Evolutionary conservation across 768 basidiomycete genomes (phyloP), one percentile per base, ranked within the genome.

Genomic region (Leccinum disarticulatum): DNA sequence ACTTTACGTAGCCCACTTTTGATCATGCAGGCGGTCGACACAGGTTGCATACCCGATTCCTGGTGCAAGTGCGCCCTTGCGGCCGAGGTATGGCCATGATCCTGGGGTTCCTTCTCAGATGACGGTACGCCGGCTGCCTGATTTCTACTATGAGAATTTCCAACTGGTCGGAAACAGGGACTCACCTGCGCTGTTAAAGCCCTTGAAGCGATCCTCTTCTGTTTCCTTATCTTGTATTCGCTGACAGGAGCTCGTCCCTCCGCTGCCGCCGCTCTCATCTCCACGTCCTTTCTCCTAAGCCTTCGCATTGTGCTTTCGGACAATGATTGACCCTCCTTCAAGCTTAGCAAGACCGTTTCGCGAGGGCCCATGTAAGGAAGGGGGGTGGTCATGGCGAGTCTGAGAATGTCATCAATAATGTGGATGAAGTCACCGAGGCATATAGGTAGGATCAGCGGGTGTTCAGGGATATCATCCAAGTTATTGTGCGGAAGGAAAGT

Each of bases 271-370:
- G 60, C 63, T 51, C 60, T 63, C 13, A 46, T 55, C 48, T 70
- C 70, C 8, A 59, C 61, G 5, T 62, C 70, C 28, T 57, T 71
- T 35, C 69, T 65, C 52, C 70, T 67, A 2, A 70, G 38, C 50
- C 70, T 59, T 51, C 69, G 65, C 6, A 61, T 13, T 4, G 70
- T 71, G 49, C 69, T 71, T 49, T 70, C 68, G 1, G 70, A 71
- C 30, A 70, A 49, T 3, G 7, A 28, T 13, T 67, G 55, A 25
- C 68, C 70, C 43, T 70, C 69, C 51, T 63, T 67, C 56, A 72
- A 61, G 55, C 58, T 62, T 14, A 70, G 59, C 43, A 61, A 50
- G 33, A 65, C 66, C 7, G 47, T 56, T 47, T 70, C 68, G 48
- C 71, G 68, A 35, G 54, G 22, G 25, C 65, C 57, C 9, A 54